Evolutionary conservation across 106 monocot genomes (phyloP).

Genomic region (Amphibolis antarctica): DNA sequence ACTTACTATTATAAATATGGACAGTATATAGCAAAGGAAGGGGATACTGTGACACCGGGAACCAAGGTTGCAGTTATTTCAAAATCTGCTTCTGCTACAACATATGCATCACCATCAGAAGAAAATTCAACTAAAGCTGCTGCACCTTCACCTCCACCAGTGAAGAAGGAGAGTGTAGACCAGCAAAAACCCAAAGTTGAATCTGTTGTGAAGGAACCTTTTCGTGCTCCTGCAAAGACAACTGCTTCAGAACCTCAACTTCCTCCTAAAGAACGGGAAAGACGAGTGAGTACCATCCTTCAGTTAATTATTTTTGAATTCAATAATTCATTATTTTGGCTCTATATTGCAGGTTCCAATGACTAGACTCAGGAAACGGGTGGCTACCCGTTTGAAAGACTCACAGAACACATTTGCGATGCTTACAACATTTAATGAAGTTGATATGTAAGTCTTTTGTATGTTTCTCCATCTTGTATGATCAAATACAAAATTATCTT

Average conservation of each 20-base stretch:
- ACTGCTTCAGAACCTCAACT: conserved; percentile 86
- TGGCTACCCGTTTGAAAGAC: conserved; percentile 93
- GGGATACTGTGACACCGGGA: conserved; percentile 95
- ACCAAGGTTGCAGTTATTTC: conserved; percentile 89
- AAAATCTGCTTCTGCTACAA: conserved; percentile 51
- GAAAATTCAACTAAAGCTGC: conserved; percentile 35
- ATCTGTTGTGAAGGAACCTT: conserved; percentile 27
- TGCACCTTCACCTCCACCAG: conserved; percentile 18
- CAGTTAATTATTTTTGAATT: neutral
- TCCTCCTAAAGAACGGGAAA: conserved; percentile 93
- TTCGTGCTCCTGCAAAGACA: conserved; percentile 36
- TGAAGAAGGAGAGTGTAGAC: conserved; percentile 12
- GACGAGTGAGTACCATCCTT: conserved; percentile 40
- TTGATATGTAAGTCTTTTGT: conserved; percentile 77
- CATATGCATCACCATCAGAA: conserved; percentile 85
- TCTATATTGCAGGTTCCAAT: conserved; percentile 58
- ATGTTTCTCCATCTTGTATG: neutral
- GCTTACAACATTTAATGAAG: conserved; percentile 99
- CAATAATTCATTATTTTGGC: neutral
- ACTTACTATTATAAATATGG: conserved; percentile 4
- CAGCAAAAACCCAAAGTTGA: conserved; percentile 30
- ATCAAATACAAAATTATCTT: neutral
- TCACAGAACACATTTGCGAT: conserved; percentile 95
- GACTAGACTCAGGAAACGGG: conserved; percentile 80
- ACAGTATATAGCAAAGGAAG: conserved; percentile 78